These are phyloP conservation scores for Salvia hispanica DNA, from an alignment of 257 asterid genomes.

Conservation along the genomic window DNA sequence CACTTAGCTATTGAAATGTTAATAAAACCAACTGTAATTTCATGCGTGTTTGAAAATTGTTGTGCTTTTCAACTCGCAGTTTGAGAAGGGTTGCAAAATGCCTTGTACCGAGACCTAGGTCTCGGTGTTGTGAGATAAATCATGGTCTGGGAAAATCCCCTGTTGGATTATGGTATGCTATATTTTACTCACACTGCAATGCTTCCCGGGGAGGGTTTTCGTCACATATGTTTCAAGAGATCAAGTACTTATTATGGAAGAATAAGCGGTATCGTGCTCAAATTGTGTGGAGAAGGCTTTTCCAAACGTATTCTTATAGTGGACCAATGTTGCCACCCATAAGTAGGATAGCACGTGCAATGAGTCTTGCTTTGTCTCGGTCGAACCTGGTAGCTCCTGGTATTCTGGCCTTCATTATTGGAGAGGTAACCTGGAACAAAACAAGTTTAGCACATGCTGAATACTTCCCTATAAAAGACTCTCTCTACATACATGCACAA, in stretches of 20 bases:
- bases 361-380: constrained; percentile 73
- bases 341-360: constrained; percentile 67
- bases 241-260: constrained; percentile 47
- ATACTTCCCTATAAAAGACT: constrained; percentile 49
- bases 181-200: constrained; percentile 41
- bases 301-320: constrained; percentile 50
- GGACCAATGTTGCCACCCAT: constrained; percentile 58
- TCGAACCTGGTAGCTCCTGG: constrained; percentile 87
- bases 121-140: constrained; percentile 37
- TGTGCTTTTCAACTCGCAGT: constrained; percentile 48
- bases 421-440: constrained; percentile 58
- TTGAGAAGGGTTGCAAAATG: constrained; percentile 49
- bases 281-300: constrained; percentile 67
- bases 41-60: constrained; percentile 31
- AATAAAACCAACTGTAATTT: constrained; percentile 11
- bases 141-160: constrained; percentile 34
- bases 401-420: constrained; percentile 60
- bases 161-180: constrained; percentile 37
- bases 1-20: constrained; percentile 13
- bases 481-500: constrained; percentile 58
- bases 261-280: constrained; percentile 50
- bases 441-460: constrained; percentile 59
- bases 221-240: constrained; percentile 37
- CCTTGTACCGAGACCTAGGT: constrained; percentile 41
- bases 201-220: constrained; percentile 47